A percentile compares a stretch with the other conserved stretches of the same genome.
phyloP scores from a whole-genome alignment of 257 asterid genomes.

The Rehmannia glutinosa region DNA sequence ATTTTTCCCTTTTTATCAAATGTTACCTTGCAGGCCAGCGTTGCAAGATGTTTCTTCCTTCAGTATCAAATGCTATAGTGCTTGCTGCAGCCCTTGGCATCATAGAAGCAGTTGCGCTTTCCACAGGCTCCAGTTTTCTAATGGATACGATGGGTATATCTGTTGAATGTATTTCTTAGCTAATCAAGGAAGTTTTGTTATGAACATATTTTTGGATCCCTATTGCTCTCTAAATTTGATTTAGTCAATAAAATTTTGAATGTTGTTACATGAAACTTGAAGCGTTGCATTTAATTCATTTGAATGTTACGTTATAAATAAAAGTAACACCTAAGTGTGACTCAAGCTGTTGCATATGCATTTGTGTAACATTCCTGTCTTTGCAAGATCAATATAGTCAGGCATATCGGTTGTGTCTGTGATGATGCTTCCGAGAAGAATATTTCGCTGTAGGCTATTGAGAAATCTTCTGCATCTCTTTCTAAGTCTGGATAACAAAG shows the following conservation, averaged over 20 bases:
- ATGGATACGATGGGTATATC: constrained; percentile 90
- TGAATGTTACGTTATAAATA: constrained; percentile 2
- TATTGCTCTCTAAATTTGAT: background rate
- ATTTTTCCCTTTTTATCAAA: no score
- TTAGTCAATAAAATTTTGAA: background rate
- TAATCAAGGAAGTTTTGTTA: constrained; percentile 22
- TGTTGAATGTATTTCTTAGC: constrained; percentile 74
- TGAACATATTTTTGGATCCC: background rate
- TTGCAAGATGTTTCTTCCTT: constrained; percentile 63
- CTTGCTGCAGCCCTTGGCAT: constrained; percentile 89
- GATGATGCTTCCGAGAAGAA: background rate
- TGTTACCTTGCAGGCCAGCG: constrained; percentile 37
- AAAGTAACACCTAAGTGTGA: background rate
- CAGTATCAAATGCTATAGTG: constrained; percentile 74
- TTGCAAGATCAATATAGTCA: background rate
- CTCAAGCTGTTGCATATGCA: constrained; percentile 1
- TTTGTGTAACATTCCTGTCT: background rate
- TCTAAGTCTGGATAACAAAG: no score
- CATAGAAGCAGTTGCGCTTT: constrained; percentile 71
- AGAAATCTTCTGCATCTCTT: no score
- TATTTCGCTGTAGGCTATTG: background rate
- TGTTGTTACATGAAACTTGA: constrained; percentile 2
- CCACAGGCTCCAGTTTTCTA: constrained; percentile 60
- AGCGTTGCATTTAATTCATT: background rate
- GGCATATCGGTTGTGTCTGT: background rate